Evolutionary conservation across 2,329 filamentous ascomycete genomes (phyloP), one percentile per base, ranked within the genome.

Genomic region (Apiospora sp.): DNA sequence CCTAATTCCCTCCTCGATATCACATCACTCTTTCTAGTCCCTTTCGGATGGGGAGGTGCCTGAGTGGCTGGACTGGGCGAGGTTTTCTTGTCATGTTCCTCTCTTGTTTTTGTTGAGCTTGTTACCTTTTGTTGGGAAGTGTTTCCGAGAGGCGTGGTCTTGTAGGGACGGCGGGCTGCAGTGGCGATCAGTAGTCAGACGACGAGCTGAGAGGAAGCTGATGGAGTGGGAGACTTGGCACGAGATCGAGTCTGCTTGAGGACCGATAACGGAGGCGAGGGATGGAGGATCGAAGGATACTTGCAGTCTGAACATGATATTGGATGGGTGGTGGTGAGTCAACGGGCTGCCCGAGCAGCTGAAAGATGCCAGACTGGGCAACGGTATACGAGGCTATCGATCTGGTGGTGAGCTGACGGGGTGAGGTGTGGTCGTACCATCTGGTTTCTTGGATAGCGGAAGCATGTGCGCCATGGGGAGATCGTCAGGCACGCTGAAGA

Each of bases 401-500:
- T 64, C 58, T 41, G 58, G 13, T 41, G 58, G 34, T 34, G 58
- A n/a, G 34, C 58, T 64, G 58, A 37, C 27, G 14, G 14, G 27
- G 8, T 16, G 51, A 51, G 10, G 22, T 22, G 49, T 58, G 12
- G 16, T 58, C 30, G 14, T 16, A 14, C 24, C 27, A 13, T 58
- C 14, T 27, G 8, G 24, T 30, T 58, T 24, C 51, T 37, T 61
- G 58, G 58, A 64, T 41, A 19, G 41, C 19, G 58, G 34, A 61
- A 10, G 16, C 12, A 58, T 30, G 51, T 30, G 51, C n/a, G n/a
- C n/a, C n/a, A n/a, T n/a, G n/a, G n/a, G n/a, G n/a, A n/a, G n/a
- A 64, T 64, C 34, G 58, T 64, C 58, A 64, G 58, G 58, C 22
- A 64, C 34, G 58, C 34, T 64, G 58, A 64, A 64, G 58, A 64